phyloP scores from a whole-genome alignment of 1,284 basidiomycete genomes.

The Tylopilus sp. region DNA sequence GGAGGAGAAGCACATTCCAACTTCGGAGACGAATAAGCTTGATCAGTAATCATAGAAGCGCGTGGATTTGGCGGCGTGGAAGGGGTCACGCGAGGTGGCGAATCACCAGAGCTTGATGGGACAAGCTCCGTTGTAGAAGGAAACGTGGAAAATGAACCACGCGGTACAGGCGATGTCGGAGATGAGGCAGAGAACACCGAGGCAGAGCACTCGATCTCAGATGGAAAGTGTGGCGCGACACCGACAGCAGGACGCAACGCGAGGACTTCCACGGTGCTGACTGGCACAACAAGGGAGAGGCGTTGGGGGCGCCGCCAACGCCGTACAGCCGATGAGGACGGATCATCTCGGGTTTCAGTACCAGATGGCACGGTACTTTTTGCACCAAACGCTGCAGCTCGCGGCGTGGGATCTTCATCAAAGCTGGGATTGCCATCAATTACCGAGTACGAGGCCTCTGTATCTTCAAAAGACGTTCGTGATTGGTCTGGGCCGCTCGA shows the following conservation, averaged over 20 bases:
- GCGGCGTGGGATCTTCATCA: constrained; percentile 41
- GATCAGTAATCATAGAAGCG: constrained; percentile 10
- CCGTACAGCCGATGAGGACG: not conserved
- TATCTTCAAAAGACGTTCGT: constrained; percentile 11
- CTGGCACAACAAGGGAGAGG: constrained; percentile 28
- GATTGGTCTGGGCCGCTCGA: constrained; percentile 7
- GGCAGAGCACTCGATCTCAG: constrained; percentile 33
- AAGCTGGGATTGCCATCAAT: constrained; percentile 9
- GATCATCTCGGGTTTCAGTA: not conserved
- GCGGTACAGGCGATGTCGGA: constrained; percentile 20
- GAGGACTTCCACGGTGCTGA: constrained; percentile 7
- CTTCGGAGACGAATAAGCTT: constrained; percentile 7
- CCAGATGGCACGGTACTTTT: not conserved
- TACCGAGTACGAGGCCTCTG: constrained; percentile 16
- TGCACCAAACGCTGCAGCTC: constrained; percentile 30
- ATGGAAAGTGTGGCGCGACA: constrained; percentile 34
- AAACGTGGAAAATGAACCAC: constrained; percentile 18
- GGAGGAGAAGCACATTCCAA: constrained; percentile 13
- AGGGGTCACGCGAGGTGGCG: constrained; percentile 7
- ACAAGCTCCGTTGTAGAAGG: constrained; percentile 1
- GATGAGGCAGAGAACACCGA: constrained; percentile 26
- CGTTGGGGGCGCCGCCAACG: constrained; percentile 21
- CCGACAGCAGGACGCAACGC: constrained; percentile 36
- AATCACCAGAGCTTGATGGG: constrained; percentile 1
- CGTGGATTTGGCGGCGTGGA: constrained; percentile 17